Conservation (phyloP, 2,329 filamentous ascomycete species). For the Lachnellula occidentalis region DNA sequence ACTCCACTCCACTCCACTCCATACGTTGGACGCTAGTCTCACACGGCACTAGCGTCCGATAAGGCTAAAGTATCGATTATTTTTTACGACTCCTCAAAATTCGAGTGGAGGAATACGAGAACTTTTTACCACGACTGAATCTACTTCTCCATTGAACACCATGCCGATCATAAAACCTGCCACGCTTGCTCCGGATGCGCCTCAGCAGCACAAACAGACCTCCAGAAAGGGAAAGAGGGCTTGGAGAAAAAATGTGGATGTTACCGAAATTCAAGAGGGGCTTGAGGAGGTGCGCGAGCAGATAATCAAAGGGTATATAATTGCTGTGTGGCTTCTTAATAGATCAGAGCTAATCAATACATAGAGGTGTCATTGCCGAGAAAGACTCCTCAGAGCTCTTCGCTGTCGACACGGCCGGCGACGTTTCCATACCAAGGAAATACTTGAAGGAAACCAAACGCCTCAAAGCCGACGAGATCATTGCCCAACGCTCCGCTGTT, state of each 20-base stretch:
- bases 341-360: constrained; percentile 4
- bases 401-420: constrained; percentile 70
- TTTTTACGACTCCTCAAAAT: background rate
- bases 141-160: background rate
- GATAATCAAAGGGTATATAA: constrained; percentile 74
- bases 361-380: constrained; percentile 78
- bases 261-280: constrained; percentile 77
- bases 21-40: background rate
- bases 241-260: constrained; percentile 97
- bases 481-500: constrained; percentile 75
- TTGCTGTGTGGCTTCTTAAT: background rate
- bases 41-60: background rate
- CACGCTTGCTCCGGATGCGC: constrained; percentile 51
- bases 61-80: constrained; percentile 4
- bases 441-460: constrained; percentile 66
- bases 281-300: constrained; percentile 81
- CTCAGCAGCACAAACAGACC: constrained; percentile 77
- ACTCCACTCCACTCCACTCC: background rate
- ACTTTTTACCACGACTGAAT: background rate
- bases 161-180: constrained; percentile 31
- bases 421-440: constrained; percentile 59
- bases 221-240: constrained; percentile 98
- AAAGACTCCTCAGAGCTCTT: constrained; percentile 81
- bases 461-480: constrained; percentile 87
- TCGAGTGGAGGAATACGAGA: background rate